Evolutionary conservation across 2,329 filamentous ascomycete genomes (phyloP).

Genomic region (Arthroderma uncinatum): DNA sequence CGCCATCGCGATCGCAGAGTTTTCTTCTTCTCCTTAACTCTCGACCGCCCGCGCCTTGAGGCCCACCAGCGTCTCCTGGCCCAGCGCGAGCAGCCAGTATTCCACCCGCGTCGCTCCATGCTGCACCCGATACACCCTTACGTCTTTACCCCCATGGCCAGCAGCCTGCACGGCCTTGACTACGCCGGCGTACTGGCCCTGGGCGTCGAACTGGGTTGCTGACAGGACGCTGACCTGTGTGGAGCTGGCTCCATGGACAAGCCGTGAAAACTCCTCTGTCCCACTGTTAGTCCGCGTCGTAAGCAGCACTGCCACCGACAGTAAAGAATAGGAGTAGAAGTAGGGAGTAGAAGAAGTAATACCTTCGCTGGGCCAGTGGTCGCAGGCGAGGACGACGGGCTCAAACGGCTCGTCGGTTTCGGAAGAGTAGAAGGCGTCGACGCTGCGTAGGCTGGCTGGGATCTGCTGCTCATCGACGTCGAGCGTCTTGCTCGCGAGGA

Average conservation of each 20-base stretch:
- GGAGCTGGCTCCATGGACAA: not conserved
- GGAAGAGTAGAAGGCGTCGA: slow-evolving; percentile 59
- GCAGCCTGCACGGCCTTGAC: slow-evolving; percentile 37
- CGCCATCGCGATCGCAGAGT: not conserved
- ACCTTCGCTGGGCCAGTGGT: slow-evolving; percentile 8
- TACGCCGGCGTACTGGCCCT: slow-evolving; percentile 51
- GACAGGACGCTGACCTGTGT: slow-evolving; percentile 44
- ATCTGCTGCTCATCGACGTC: slow-evolving; percentile 42
- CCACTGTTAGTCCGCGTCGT: not conserved
- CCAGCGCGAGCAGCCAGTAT: slow-evolving; percentile 66
- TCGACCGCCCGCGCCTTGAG: slow-evolving; percentile 69
- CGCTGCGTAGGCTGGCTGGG: slow-evolving; percentile 47
- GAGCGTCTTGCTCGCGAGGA: slow-evolving; percentile 6
- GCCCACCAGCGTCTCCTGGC: slow-evolving; percentile 56
- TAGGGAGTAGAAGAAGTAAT: not conserved
- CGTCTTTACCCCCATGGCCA: slow-evolving; percentile 44
- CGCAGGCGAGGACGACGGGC: slow-evolving; percentile 56
- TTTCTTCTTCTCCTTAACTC: slow-evolving; percentile 36
- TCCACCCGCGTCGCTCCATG: slow-evolving; percentile 55
- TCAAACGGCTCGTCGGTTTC: slow-evolving; percentile 82
- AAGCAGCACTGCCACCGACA: not conserved
- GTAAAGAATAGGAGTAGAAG: not conserved
- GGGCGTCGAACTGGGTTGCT: slow-evolving; percentile 60
- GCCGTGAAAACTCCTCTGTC: not conserved
- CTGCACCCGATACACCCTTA: slow-evolving; percentile 63